Conservation (phyloP, 1,139 yeast species). For the Taiozyma sp. region DNA sequence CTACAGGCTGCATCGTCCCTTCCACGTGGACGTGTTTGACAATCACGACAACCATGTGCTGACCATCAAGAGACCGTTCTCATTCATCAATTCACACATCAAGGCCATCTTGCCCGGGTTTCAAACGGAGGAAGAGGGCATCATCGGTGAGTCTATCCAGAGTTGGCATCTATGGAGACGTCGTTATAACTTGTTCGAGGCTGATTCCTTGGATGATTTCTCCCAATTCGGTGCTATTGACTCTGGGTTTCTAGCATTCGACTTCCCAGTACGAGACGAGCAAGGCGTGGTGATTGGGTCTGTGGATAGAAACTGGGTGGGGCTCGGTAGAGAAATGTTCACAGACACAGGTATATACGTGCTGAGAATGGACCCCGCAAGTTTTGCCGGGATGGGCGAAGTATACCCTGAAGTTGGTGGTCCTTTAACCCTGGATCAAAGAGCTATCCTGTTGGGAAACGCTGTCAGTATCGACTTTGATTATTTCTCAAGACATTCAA, state of each 20-base stretch:
- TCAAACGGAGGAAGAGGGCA: slow-evolving; percentile 31
- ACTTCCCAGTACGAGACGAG: slow-evolving; percentile 68
- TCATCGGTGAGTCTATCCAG: slow-evolving; percentile 82
- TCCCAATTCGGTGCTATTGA: slow-evolving; percentile 35
- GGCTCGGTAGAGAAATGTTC: slow-evolving; percentile 84
- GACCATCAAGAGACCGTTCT: slow-evolving; percentile 75
- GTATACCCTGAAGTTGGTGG: slow-evolving; percentile 18
- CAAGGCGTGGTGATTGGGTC: slow-evolving; percentile 55
- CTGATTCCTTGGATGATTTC: slow-evolving; percentile 27
- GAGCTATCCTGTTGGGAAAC: slow-evolving; percentile 80
- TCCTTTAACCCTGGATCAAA: slow-evolving; percentile 61
- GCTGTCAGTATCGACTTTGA: slow-evolving; percentile 94
- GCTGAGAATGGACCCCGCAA: slow-evolving; percentile 58
- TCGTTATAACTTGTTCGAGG: slow-evolving; percentile 67
- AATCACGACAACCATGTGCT: slow-evolving; percentile 60
- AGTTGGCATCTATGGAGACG: slow-evolving; percentile 96
- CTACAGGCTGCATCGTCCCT: slow-evolving; percentile 80
- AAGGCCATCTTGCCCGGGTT: slow-evolving; percentile 59
- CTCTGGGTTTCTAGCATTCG: slow-evolving; percentile 44
- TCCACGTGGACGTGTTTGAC: slow-evolving; percentile 76
- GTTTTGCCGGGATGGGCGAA: slow-evolving; percentile 10
- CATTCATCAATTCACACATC: slow-evolving; percentile 84
- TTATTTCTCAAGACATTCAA: slow-evolving; percentile 50
- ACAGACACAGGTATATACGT: slow-evolving; percentile 94
- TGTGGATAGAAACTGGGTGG: slow-evolving; percentile 93